Evolutionary conservation across 2,329 filamentous ascomycete species (phyloP).

Genomic region (Nannizziopsis barbatae): DNA sequence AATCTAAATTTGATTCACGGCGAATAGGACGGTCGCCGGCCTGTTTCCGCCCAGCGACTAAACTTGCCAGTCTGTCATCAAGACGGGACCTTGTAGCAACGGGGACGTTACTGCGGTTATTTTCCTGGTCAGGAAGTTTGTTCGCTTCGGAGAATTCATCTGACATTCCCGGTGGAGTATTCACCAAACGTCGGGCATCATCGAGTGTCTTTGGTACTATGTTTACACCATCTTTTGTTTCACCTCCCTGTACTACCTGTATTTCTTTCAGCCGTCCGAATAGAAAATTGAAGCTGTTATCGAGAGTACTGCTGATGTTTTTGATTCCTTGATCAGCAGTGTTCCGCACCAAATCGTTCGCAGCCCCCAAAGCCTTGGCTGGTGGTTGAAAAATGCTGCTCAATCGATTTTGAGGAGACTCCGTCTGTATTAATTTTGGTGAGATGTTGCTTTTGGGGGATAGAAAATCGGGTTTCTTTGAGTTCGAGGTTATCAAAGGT

Average conservation of each 20-base stretch:
- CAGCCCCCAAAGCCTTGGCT: conserved; percentile 66
- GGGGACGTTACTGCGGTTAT: conserved; percentile 26
- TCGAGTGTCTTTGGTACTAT: conserved; percentile 78
- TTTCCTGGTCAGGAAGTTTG: conserved; percentile 39
- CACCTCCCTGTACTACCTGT: conserved; percentile 40
- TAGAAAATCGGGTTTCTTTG: background rate
- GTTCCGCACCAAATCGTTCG: conserved; percentile 72
- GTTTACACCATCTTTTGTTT: conserved; percentile 40
- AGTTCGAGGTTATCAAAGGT: background rate
- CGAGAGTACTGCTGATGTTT: conserved; percentile 78
- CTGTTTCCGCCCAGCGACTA: conserved; percentile 56
- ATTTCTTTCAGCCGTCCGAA: conserved; percentile 73
- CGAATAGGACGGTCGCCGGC: conserved; percentile 57
- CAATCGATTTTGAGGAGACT: conserved; percentile 59
- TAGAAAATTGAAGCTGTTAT: conserved; percentile 87
- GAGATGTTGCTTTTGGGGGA: conserved; percentile 20
- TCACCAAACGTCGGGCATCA: conserved; percentile 80
- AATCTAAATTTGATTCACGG: conserved; percentile 8
- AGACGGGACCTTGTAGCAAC: conserved; percentile 30
- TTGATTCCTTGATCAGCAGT: conserved; percentile 88
- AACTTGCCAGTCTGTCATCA: conserved; percentile 57
- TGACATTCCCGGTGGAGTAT: conserved; percentile 38
- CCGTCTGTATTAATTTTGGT: conserved; percentile 21
- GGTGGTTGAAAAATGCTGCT: conserved; percentile 81
- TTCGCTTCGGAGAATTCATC: conserved; percentile 43